phyloP scores from a whole-genome alignment of 2,329 filamentous ascomycete species.

The Cephalotrichum gorgonifer region DNA sequence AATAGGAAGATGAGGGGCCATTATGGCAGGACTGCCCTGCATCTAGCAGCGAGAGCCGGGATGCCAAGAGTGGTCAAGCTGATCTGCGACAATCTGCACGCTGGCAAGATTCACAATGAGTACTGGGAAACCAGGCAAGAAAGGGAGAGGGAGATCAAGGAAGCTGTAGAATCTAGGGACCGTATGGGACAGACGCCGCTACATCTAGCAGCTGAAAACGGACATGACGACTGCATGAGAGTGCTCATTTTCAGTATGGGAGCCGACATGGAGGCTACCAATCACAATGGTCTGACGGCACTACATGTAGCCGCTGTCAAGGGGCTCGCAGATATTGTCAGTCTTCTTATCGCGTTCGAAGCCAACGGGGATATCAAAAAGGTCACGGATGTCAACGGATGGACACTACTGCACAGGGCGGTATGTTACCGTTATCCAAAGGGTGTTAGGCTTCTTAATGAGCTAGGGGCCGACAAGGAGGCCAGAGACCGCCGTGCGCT shows the following conservation, averaged over 20 bases:
- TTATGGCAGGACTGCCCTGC: conserved; percentile 8
- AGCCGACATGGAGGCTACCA: background rate
- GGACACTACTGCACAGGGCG: too few species aligned
- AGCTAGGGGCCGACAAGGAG: too few species aligned
- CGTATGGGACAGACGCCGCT: background rate
- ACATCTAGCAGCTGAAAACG: background rate
- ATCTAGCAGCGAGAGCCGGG: conserved; percentile 6
- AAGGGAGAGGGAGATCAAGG: background rate
- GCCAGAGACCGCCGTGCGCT: too few species aligned
- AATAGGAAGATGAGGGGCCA: conserved; percentile 6
- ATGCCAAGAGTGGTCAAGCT: background rate
- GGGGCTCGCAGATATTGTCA: background rate
- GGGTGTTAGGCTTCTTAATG: too few species aligned
- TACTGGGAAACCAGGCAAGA: background rate
- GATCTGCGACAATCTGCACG: background rate
- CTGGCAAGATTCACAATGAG: background rate
- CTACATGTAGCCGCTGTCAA: background rate
- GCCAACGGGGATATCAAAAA: background rate
- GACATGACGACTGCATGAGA: background rate
- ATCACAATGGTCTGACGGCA: background rate
- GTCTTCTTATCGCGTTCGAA: background rate
- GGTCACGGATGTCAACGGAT: too few species aligned
- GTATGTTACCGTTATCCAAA: too few species aligned
- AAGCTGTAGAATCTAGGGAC: background rate
- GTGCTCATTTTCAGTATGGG: background rate